Evolutionary conservation across 345 rosid species (phyloP), one percentile per base, ranked within the genome.

Genomic region (Brassica napus): DNA sequence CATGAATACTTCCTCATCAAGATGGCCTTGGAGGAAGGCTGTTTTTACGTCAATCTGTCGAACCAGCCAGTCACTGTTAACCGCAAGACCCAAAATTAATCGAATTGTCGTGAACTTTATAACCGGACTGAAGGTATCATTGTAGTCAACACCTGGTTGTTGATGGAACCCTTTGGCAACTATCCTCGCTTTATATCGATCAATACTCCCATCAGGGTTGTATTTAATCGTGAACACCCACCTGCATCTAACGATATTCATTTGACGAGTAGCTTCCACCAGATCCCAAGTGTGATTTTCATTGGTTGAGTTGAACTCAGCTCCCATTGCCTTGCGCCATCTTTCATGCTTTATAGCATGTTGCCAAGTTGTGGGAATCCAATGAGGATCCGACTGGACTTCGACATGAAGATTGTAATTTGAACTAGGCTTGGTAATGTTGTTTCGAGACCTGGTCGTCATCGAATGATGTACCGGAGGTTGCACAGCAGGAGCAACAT

Each of bases 111-210:
- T 52, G 0, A 72, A 52, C 1, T 69, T 80, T 0, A 69, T 34
- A 0, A 69, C 60, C 1, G 37, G 76, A 10, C 35, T 75, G 5
- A 69, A 75, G 0, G 76, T 75, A 0, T 74, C 71, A 0, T 0
- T 0, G 2, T 3, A 80, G 5, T 74, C 59, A 0, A 80, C 2
- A 0, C 72, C 32, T 0, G 4, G 71, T 1, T 49, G 15, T n/a
- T 79, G 74, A n/a, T 79, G 64, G 6, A 26, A 79, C 0, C 78
- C 82, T 2, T 73, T 79, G 0, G 78, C 57, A 0, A 73, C 30
- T 0, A 79, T n/a, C 0, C 73, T 8, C 0, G 74, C 79, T 21
- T 79, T 74, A 2, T 67, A 68, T 0, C 42, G 1, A 0, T n/a
- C 15, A 0, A 79, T 10, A 0, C 2, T 11, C 0, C 83, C 79